phyloP scores from a whole-genome alignment of 164 flowering plant species.

The Akebia trifoliata region DNA sequence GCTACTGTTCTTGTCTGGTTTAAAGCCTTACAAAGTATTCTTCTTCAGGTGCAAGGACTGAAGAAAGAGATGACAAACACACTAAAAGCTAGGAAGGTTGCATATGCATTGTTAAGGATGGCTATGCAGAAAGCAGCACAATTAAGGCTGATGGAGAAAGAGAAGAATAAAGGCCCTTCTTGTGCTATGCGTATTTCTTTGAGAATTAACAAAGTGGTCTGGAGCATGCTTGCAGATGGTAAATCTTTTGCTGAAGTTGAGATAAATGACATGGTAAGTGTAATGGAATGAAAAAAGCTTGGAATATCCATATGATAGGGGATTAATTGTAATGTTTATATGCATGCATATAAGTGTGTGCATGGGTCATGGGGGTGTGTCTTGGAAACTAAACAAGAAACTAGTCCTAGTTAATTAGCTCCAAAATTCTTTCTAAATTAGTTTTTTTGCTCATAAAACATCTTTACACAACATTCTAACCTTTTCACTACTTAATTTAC shows the following conservation, averaged over 20 bases:
- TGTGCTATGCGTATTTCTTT: conserved; percentile 97
- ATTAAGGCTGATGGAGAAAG: conserved; percentile 87
- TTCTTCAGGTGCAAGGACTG: conserved; percentile 68
- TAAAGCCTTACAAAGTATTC: neutral
- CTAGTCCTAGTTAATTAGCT: too few species aligned
- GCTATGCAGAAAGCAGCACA: conserved; percentile 97
- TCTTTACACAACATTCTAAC: too few species aligned
- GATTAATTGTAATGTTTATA: too few species aligned
- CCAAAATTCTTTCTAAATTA: too few species aligned
- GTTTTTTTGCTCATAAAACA: too few species aligned
- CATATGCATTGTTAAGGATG: conserved; percentile 70
- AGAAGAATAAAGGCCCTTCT: conserved; percentile 95
- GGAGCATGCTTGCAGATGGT: conserved; percentile 98
- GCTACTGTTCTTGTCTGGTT: neutral
- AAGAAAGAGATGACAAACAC: conserved; percentile 66
- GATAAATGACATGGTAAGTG: conserved; percentile 90
- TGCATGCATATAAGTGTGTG: too few species aligned
- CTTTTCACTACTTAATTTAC: too few species aligned
- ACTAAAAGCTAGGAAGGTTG: conserved; percentile 69
- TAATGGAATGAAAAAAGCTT: neutral
- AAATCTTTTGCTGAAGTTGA: conserved; percentile 99
- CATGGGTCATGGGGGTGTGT: too few species aligned
- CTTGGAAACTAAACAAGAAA: too few species aligned
- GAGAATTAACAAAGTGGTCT: conserved; percentile 88
- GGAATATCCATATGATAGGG: neutral